Base-by-base conservation (phyloP, 83 land plant genomes). In the Diphasiastrum complanatum region DNA sequence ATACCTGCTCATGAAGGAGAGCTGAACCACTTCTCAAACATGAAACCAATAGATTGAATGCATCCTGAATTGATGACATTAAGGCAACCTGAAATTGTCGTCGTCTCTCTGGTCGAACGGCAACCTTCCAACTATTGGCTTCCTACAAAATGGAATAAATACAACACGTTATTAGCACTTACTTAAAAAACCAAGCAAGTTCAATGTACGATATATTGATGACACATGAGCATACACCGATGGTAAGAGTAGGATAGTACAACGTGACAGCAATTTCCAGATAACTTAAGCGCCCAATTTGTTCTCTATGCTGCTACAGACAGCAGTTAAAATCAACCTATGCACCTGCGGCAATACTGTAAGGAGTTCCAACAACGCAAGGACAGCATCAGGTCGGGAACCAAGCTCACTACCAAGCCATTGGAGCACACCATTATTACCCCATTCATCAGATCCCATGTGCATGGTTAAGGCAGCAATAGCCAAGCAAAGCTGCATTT, bases 391-490 rank as follows among this genome's bases (percentile, higher is more conserved):
- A 25, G 77, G 83, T 51, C 72, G 73, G 45, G 82, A 73, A 34
- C 78, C 85, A 69, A 92, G 83, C 69, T 85, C 91, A 31, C 73
- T 67, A 24, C 80, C 75, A 20, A 92, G 64, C 98, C 98, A 92
- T 25, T 79, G 75, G 40, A 92, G 36, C 40, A 92, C 78, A 12
- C 98, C 96, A 45, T 82, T 88, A 68, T 75, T 79, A 38, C 98
- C 95, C 98, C 98, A 92, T 31, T 88, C 91, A 69, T 85, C 87
- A 14, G 81, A 71, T 31, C 96, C 52, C 41, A 88, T 86, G 72
- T 92, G 87, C 30, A 92, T 84, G 36, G 96, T 91, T 72, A 88
- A 75, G 0, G 96, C 91, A 65, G 91, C 91, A 63, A 92, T 72
- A 49, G 88, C 98, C 55, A 92, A 67, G 69, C 98, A 79, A 52